These are phyloP conservation scores for Clathrospora elynae DNA, from an alignment of 2,329 filamentous ascomycete species.

Conservation along the genomic window DNA sequence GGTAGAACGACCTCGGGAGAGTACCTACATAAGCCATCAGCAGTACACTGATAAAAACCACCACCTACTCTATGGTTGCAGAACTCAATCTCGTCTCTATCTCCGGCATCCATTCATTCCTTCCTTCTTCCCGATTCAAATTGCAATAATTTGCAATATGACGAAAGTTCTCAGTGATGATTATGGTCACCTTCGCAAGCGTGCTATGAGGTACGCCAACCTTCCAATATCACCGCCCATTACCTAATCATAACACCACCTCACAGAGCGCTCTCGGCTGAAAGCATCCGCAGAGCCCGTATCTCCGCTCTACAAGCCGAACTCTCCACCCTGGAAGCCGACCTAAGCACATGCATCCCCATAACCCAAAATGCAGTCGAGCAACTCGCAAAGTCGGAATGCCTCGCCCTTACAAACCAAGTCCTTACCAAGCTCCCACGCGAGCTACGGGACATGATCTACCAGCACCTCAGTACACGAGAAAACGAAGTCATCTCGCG, in stretches of 20 bases:
- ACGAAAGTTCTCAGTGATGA: not conserved
- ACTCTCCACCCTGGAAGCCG: constrained; percentile 10
- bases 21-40: constrained; percentile 10
- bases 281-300: constrained; percentile 9
- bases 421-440: constrained; percentile 19
- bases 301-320: constrained; percentile 10
- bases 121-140: too few relatives aligned
- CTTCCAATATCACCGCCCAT: not conserved
- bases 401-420: constrained; percentile 10
- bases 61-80: not conserved
- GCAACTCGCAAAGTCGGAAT: constrained; percentile 23
- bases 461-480: constrained; percentile 18
- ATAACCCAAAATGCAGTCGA: constrained; percentile 12
- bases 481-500: constrained; percentile 19
- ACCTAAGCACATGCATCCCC: constrained; percentile 8
- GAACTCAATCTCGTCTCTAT: not conserved
- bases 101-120: too few relatives aligned
- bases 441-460: constrained; percentile 30
- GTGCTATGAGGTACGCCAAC: constrained; percentile 3
- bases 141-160: too few relatives aligned
- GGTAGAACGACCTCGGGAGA: constrained; percentile 6
- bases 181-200: not conserved
- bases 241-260: not conserved
- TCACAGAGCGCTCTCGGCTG: constrained; percentile 6
- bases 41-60: constrained; percentile 5